These are phyloP conservation scores for Chlorella vulgaris DNA, from an alignment of 139 green algal species.

Conservation along the genomic window DNA sequence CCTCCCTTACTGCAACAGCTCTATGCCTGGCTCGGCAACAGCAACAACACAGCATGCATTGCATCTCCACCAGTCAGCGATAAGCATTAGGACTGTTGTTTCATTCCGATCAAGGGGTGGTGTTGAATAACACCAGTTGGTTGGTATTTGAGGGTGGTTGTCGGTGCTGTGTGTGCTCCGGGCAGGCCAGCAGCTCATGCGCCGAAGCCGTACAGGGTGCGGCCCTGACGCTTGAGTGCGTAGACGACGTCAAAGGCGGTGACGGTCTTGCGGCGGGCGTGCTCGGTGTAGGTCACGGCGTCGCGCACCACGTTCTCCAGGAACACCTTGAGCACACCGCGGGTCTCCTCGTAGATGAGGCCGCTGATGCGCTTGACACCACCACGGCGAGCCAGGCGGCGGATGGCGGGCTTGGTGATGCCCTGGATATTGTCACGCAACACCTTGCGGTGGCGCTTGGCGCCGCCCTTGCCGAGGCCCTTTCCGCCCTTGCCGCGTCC, in stretches of 20 bases:
- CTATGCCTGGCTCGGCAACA: too few relatives aligned
- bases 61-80: too few relatives aligned
- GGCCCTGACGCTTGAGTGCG: conserved; percentile 94
- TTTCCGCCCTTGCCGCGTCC: conserved; percentile 94
- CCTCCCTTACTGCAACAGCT: too few relatives aligned
- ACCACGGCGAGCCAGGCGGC: conserved; percentile 78
- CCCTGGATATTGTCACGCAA: conserved; percentile 71
- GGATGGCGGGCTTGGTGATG: conserved; percentile 87
- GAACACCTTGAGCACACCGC: conserved; percentile 91
- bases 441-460: conserved; percentile 93
- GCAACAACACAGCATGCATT: too few relatives aligned
- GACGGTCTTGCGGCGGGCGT: conserved; percentile 96
- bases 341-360: conserved; percentile 91
- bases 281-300: conserved; percentile 98
- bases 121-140: too few relatives aligned
- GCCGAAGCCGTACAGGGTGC: conserved; percentile 97
- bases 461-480: conserved; percentile 89
- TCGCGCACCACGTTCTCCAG: conserved; percentile 93
- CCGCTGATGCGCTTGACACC: conserved; percentile 89
- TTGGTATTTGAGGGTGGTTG: too few relatives aligned
- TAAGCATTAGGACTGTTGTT: too few relatives aligned
- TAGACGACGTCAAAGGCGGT: conserved; percentile 97
- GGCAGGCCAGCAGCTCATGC: too few relatives aligned
- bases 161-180: too few relatives aligned
- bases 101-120: too few relatives aligned